phyloP scores from a whole-genome alignment of 768 basidiomycete species.

The Tulasnella sp. region DNA sequence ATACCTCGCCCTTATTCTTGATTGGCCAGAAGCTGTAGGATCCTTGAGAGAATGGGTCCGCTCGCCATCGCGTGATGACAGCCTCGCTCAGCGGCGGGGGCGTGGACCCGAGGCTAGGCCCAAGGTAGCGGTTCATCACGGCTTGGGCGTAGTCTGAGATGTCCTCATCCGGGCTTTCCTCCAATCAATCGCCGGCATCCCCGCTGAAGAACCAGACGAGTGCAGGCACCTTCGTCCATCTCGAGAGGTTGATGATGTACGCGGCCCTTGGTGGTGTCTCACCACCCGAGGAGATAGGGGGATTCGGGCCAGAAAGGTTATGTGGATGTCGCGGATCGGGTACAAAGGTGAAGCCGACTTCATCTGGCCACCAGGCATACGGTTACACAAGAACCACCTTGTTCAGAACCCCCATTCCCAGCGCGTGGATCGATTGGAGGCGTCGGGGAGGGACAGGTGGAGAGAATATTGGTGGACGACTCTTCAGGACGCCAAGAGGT shows the following conservation, averaged over 20 bases:
- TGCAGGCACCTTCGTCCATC: slow-evolving; percentile 3
- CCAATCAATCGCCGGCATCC: slow-evolving; percentile 6
- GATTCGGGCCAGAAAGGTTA: not conserved
- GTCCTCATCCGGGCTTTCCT: slow-evolving; percentile 1
- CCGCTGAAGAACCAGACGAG: slow-evolving; percentile 11
- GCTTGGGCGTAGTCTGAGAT: slow-evolving; percentile 4
- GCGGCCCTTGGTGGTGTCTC: not conserved
- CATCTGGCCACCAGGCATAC: slow-evolving; percentile 11
- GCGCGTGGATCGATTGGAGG: not conserved
- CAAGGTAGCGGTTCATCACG: slow-evolving; percentile 8
- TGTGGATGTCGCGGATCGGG: slow-evolving; percentile 6
- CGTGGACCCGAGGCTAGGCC: not conserved
- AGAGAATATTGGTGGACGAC: slow-evolving; percentile 1
- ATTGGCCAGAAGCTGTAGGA: slow-evolving; percentile 13
- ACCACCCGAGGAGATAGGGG: not conserved
- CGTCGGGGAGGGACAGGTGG: slow-evolving; percentile 13
- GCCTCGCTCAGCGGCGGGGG: slow-evolving; percentile 8
- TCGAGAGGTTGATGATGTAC: slow-evolving; percentile 16
- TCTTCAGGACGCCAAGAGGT: slow-evolving; percentile 14
- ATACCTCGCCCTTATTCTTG: not conserved
- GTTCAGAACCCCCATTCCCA: slow-evolving; percentile 14
- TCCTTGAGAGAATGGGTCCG: slow-evolving; percentile 13
- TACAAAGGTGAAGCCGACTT: not conserved
- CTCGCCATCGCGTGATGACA: slow-evolving; percentile 14
- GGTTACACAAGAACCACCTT: slow-evolving; percentile 11